Percentiles rank a stretch among this genome's conserved stretches.
Evolutionary conservation across 768 basidiomycete genomes (phyloP).

Genomic region (Dendrothele bispora): DNA sequence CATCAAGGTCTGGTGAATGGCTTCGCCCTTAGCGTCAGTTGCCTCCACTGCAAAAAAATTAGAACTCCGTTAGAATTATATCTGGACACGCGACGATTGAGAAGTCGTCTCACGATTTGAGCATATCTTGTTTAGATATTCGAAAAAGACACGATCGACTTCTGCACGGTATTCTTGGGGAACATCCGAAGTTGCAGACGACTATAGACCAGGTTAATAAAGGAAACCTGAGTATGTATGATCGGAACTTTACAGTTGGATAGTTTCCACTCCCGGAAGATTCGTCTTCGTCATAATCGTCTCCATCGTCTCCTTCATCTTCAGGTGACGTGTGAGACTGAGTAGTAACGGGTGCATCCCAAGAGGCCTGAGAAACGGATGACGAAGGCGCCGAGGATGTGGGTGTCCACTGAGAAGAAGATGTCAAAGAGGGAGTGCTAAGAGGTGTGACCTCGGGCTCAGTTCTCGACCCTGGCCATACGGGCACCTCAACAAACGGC

Average conservation of each 20-base stretch:
- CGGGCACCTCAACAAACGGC: slow-evolving; percentile 23
- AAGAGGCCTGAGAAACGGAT: slow-evolving; percentile 44
- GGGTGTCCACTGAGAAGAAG: not conserved
- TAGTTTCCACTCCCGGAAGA: not conserved
- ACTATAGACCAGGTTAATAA: not conserved
- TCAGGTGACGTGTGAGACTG: slow-evolving; percentile 37
- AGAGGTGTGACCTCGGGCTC: not conserved
- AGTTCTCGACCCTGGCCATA: slow-evolving; percentile 3
- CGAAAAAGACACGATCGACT: slow-evolving; percentile 89
- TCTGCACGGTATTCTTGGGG: slow-evolving; percentile 79
- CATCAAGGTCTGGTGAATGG: slow-evolving; percentile 98
- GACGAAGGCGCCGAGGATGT: not conserved
- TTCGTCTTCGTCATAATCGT: slow-evolving; percentile 9
- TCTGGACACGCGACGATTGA: slow-evolving; percentile 50
- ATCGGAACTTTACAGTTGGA: slow-evolving; percentile 2
- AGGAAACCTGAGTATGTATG: not conserved
- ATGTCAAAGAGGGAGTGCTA: not conserved
- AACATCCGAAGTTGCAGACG: slow-evolving; percentile 47
- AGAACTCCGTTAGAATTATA: no score
- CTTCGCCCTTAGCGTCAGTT: slow-evolving; percentile 92
- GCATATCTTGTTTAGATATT: slow-evolving; percentile 84
- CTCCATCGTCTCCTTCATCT: slow-evolving; percentile 52
- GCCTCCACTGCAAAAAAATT: slow-evolving; percentile 77
- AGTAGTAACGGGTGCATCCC: not conserved
- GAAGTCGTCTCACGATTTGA: slow-evolving; percentile 84